Evolutionary conservation across 1,284 basidiomycete species (phyloP).

Genomic region (Leccinum solheimii): DNA sequence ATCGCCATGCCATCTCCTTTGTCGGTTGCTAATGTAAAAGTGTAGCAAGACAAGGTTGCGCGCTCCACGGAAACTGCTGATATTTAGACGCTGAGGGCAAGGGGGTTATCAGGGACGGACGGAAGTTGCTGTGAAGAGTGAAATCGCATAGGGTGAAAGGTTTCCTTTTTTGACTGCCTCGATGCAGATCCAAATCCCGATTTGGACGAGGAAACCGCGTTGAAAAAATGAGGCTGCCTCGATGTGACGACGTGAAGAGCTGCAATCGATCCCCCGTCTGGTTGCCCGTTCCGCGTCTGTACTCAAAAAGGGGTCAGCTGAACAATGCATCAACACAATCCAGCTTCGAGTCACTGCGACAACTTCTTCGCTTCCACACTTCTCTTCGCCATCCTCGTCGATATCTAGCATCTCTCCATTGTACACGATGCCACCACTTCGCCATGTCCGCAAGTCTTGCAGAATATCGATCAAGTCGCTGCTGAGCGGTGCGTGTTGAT

Average conservation of each 20-base stretch:
- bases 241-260: constrained; percentile 40
- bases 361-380: constrained; percentile 4
- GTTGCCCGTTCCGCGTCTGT: constrained; percentile 24
- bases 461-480: constrained; percentile 41
- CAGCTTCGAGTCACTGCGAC: neutral
- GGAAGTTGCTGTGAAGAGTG: constrained; percentile 2
- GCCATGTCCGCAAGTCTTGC: constrained; percentile 39
- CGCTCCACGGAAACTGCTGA: neutral
- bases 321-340: constrained; percentile 10
- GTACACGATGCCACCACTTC: constrained; percentile 36
- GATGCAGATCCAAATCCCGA: constrained; percentile 27
- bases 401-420: constrained; percentile 3
- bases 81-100: neutral
- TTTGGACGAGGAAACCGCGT: constrained; percentile 24
- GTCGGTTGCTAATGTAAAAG: constrained; percentile 7
- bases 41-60: neutral
- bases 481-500: constrained; percentile 29
- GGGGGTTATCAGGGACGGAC: constrained; percentile 1
- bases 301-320: constrained; percentile 38
- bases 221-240: constrained; percentile 35
- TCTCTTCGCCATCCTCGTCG: neutral
- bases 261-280: constrained; percentile 12
- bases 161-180: constrained; percentile 23
- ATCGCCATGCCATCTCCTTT: constrained; percentile 7
- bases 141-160: constrained; percentile 7